Conservation (phyloP, 768 basidiomycete genomes). For the Dacryopinax primogenitus region DNA sequence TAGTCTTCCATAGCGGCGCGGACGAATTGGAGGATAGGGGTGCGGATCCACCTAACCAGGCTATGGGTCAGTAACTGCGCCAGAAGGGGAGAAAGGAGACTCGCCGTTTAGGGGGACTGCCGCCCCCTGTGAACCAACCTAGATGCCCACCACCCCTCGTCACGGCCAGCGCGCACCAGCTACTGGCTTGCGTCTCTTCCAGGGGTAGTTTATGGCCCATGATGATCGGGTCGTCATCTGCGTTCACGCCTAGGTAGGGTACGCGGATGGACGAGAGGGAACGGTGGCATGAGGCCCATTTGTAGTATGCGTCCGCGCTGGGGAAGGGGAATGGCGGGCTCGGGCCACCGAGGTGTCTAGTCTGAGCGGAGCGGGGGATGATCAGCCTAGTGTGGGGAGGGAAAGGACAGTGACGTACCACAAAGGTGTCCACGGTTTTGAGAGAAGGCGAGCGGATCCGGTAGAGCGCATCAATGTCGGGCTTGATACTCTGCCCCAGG, state of each 20-base stretch:
- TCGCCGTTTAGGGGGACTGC: conserved; percentile 24
- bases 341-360: conserved; percentile 47
- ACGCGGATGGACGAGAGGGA: conserved; percentile 47
- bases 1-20: conserved; percentile 44
- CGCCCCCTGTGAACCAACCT: conserved; percentile 62
- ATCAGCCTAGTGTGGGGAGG: not conserved
- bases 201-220: conserved; percentile 32
- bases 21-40: conserved; percentile 62
- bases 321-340: conserved; percentile 36
- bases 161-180: conserved; percentile 44
- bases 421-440: conserved; percentile 15
- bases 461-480: conserved; percentile 12
- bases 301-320: conserved; percentile 37
- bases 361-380: conserved; percentile 21
- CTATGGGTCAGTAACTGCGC: conserved; percentile 19
- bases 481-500: conserved; percentile 11
- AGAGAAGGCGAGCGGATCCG: conserved; percentile 7
- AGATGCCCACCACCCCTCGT: conserved; percentile 63
- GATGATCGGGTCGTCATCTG: conserved; percentile 69
- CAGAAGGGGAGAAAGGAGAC: conserved; percentile 18
- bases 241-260: conserved; percentile 63
- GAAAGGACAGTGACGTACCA: not conserved
- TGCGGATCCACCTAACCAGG: conserved; percentile 45
- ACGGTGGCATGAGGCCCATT: conserved; percentile 47
- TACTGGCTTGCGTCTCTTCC: conserved; percentile 16